Conservation (phyloP, 495 filamentous ascomycete genomes). For the Aspergillus wentii region DNA sequence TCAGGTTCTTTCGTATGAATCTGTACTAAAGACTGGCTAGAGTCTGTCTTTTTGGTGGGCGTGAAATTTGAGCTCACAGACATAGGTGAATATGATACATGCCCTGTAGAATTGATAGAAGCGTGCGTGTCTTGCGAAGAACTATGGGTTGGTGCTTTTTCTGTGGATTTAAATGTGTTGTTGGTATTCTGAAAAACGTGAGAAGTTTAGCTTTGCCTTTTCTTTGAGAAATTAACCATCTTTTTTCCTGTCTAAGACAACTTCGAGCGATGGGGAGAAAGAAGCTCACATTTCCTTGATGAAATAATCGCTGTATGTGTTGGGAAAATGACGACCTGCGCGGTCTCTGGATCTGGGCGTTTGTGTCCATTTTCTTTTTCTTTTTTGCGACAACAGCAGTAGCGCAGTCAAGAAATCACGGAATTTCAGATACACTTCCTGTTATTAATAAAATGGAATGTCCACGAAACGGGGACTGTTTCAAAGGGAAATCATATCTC, state of each 20-base stretch:
- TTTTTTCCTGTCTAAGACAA: too few relatives aligned
- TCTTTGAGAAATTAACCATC: slow-evolving; percentile 18
- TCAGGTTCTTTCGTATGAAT: too few relatives aligned
- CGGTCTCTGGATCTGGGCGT: slow-evolving; percentile 16
- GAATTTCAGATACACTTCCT: too few relatives aligned
- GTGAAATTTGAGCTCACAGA: slow-evolving; percentile 4
- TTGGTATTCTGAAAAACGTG: slow-evolving; percentile 1
- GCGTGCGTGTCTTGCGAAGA: slow-evolving; percentile 2
- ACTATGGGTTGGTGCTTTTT: too few relatives aligned
- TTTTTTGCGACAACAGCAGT: too few relatives aligned
- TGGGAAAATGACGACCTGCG: slow-evolving; percentile 32
- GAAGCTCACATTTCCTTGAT: slow-evolving; percentile 20
- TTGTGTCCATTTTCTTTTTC: slow-evolving; percentile 11
- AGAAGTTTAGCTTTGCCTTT: slow-evolving; percentile 9
- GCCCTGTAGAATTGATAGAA: slow-evolving; percentile 1
- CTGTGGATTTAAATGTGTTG: too few relatives aligned
- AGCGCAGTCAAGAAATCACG: slow-evolving; percentile 6
- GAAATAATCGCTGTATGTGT: slow-evolving; percentile 31
- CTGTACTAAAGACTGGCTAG: slow-evolving; percentile 3
- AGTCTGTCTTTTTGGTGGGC: not conserved
- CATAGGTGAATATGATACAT: slow-evolving; percentile 2
- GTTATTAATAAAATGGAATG: too few relatives aligned
- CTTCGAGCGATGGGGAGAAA: not conserved
- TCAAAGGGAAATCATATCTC: too few relatives aligned
- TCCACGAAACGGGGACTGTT: too few relatives aligned